Percentiles rank a stretch among this genome's conserved stretches.
Conservation (phyloP, 2,329 filamentous ascomycete genomes). For the Trichophyton schoenleinii region DNA sequence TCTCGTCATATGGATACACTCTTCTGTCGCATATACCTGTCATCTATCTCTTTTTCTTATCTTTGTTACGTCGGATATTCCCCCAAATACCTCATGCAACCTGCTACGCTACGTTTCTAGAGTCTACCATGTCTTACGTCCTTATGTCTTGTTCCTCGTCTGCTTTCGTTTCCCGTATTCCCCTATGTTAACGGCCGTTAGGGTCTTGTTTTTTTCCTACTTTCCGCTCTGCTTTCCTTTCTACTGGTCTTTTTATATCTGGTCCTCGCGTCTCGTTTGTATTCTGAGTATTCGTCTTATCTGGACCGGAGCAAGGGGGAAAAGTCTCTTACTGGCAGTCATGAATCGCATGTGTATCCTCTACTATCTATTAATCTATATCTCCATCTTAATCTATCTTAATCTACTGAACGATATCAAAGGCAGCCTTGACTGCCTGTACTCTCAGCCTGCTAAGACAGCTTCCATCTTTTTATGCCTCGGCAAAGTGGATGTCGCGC, state of each 20-base stretch:
- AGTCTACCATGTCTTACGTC: neutral
- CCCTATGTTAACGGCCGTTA: neutral
- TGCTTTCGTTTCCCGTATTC: neutral
- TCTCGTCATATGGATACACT: neutral
- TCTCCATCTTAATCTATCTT: neutral
- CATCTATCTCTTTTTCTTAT: neutral
- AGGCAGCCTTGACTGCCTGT: too few relatives aligned
- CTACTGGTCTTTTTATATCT: neutral
- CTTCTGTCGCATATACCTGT: constrained; percentile 2
- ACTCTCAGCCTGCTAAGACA: too few relatives aligned
- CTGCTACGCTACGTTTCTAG: neutral
- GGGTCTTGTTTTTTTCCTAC: neutral
- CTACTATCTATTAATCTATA: neutral
- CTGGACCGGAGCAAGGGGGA: neutral
- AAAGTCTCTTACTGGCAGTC: neutral
- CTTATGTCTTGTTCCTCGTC: neutral
- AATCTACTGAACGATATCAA: neutral
- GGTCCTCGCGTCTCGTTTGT: neutral
- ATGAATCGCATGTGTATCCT: constrained; percentile 1
- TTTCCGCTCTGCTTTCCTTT: neutral
- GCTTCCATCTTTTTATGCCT: neutral
- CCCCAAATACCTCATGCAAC: neutral
- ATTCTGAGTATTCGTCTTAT: neutral
- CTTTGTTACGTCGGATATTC: neutral
- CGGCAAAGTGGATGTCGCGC: neutral